Percentiles rank a stretch among this genome's conserved stretches.
Conservation (phyloP, 2,329 filamentous ascomycete genomes). For the Fusarium staphyleae region DNA sequence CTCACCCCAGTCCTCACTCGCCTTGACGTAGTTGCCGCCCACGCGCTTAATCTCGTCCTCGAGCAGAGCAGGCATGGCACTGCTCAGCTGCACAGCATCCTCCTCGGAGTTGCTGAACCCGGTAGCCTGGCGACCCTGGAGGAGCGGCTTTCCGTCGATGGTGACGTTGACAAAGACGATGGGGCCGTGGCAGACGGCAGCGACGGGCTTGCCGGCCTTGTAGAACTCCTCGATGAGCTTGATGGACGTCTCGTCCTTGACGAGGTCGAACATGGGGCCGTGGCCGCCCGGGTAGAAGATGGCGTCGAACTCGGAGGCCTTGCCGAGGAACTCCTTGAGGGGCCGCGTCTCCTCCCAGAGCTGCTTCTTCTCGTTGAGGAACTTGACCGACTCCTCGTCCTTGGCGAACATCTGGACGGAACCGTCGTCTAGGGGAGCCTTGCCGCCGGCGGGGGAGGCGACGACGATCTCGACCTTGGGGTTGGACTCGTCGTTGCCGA, state of each 20-base stretch:
- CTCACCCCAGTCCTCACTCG: constrained; percentile 56
- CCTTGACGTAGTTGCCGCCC: constrained; percentile 64
- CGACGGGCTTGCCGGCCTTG: constrained; percentile 67
- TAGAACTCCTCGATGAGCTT: too few species aligned
- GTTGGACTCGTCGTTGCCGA: constrained; percentile 33
- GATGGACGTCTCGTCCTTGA: constrained; percentile 60
- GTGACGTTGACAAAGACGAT: constrained; percentile 65
- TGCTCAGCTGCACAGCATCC: constrained; percentile 54
- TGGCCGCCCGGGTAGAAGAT: constrained; percentile 63
- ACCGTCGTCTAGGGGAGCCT: constrained; percentile 65
- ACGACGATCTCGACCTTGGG: constrained; percentile 62
- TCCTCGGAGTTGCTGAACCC: constrained; percentile 69
- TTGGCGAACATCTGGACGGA: constrained; percentile 62
- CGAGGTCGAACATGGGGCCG: constrained; percentile 72
- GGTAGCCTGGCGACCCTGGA: constrained; percentile 65
- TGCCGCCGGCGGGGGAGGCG: constrained; percentile 68
- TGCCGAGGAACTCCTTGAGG: constrained; percentile 63
- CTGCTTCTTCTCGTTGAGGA: too few species aligned
- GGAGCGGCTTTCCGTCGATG: constrained; percentile 56
- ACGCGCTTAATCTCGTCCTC: constrained; percentile 61
- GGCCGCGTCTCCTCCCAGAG: too few species aligned
- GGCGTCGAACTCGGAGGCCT: constrained; percentile 67
- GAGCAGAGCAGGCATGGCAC: constrained; percentile 65
- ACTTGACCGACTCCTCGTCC: constrained; percentile 60
- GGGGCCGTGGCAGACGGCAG: constrained; percentile 73